phyloP scores from a whole-genome alignment of 768 basidiomycete species.

The Coprinopsis sp. region DNA sequence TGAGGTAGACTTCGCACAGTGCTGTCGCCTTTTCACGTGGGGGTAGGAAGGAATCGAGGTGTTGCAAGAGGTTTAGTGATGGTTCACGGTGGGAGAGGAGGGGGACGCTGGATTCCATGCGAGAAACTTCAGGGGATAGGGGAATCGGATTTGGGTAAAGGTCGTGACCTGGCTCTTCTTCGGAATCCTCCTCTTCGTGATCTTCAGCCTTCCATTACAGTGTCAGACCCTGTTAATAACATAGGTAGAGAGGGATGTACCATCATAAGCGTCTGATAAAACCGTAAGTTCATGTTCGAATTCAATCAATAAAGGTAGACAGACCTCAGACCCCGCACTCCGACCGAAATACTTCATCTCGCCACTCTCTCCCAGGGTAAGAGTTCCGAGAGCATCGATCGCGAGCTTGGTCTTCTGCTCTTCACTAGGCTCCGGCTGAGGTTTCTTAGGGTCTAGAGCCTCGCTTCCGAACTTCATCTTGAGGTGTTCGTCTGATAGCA shows the following conservation, averaged over 20 bases:
- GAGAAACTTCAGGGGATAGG: slow-evolving; percentile 29
- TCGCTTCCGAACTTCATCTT: slow-evolving; percentile 56
- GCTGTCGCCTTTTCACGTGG: slow-evolving; percentile 35
- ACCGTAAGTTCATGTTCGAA: neutral
- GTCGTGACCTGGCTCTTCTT: slow-evolving; percentile 11
- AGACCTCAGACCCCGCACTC: slow-evolving; percentile 59
- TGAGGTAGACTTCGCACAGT: slow-evolving; percentile 39
- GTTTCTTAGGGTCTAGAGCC: slow-evolving; percentile 29
- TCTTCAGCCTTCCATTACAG: slow-evolving; percentile 30
- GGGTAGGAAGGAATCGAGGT: slow-evolving; percentile 41
- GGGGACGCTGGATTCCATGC: slow-evolving; percentile 38
- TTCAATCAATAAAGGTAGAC: slow-evolving; percentile 7
- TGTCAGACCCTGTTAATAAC: slow-evolving; percentile 11
- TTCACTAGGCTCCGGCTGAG: slow-evolving; percentile 22
- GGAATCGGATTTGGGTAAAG: slow-evolving; percentile 35
- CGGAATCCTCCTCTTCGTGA: slow-evolving; percentile 9
- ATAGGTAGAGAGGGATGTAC: slow-evolving; percentile 14
- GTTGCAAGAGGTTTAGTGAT: slow-evolving; percentile 24
- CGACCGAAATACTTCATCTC: slow-evolving; percentile 62
- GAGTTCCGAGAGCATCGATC: slow-evolving; percentile 58
- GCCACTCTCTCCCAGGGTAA: slow-evolving; percentile 58
- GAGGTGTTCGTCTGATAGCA: slow-evolving; percentile 50
- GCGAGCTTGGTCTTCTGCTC: slow-evolving; percentile 30
- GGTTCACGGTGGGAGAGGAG: slow-evolving; percentile 31
- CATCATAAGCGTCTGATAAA: slow-evolving; percentile 38